Base-by-base conservation (phyloP, 2,329 filamentous ascomycete genomes). In the Capronia epimyces region DNA sequence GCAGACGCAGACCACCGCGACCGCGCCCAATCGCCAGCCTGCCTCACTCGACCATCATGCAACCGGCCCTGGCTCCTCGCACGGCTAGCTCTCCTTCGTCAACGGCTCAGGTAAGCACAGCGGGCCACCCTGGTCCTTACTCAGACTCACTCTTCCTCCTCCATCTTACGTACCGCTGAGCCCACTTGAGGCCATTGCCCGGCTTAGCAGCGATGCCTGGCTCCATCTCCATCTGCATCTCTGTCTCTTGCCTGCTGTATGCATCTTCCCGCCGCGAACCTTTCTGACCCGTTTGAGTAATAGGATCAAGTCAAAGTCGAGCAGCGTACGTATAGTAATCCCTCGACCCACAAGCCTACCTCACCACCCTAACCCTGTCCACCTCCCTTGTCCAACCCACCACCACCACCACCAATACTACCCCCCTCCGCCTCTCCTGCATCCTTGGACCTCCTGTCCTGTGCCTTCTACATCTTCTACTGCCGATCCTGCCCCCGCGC, bases 101-200 rank as follows among this genome's bases (percentile, higher is more conserved):
- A 41, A 51, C 57, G 44, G 46, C 57, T 59, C 57, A 59, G 57
- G 57, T 59, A 59, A 59, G 57, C 57, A 49, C 40, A 39, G 50
- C 49, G 49, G 47, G 24, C 37, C 20, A 46, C 50, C 44, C 47
- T 41, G 42, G 34, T 49, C 49, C 48, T 57, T 58, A 55, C 47
- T 56, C 56, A 53, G 50, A 53, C 24, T 53, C 47, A 41, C 54
- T 18, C 50, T 25, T 21, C 12, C 9, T 5, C 21, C 21, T 42
- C 9, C 34, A 34, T 34, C 31, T 12, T 13, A 34, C 13, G 5
- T 16, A 5, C 12, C 31, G 5, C 12, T 54, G 43, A 47, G 39
- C 42, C 27, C 25, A 15, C 16, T 31, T 18, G 44, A 22, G 37
- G 20, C 36, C 16, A 31, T 13, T 22, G 22, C 8, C 12, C 25